phyloP scores from a whole-genome alignment of 345 rosid species.

The Clausena lansium region DNA sequence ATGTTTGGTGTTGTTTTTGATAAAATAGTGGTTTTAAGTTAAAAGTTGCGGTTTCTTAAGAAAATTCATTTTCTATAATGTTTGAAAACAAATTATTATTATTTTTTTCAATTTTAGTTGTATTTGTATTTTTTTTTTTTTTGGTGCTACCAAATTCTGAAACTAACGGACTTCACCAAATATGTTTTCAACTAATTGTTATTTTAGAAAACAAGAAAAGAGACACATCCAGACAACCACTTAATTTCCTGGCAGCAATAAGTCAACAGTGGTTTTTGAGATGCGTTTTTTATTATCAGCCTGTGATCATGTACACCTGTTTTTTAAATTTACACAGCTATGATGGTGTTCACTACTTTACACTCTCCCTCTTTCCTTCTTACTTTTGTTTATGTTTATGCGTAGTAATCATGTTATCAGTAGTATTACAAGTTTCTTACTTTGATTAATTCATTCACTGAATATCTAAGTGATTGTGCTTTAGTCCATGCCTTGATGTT shows the following conservation, averaged over 20 bases:
- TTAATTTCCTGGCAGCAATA: background rate
- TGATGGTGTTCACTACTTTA: background rate
- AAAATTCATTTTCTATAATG: background rate
- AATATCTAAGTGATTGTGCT: background rate
- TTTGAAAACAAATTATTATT: background rate
- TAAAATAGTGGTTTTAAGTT: background rate
- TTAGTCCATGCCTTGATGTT: background rate
- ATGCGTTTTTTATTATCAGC: background rate
- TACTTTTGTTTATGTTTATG: background rate
- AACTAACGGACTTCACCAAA: background rate
- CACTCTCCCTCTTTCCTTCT: background rate
- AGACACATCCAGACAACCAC: background rate
- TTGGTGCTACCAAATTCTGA: background rate
- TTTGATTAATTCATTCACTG: background rate
- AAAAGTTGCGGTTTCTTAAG: background rate
- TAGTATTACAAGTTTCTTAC: background rate
- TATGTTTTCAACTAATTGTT: background rate
- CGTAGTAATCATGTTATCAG: background rate
- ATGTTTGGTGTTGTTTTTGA: background rate
- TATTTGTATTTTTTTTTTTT: background rate
- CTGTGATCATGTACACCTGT: background rate
- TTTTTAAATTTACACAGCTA: background rate
- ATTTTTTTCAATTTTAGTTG: background rate
- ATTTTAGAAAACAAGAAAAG: background rate
- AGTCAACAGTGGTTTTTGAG: background rate